Base-by-base conservation (phyloP, 495 filamentous ascomycete species). In the Parmelia sp. region DNA sequence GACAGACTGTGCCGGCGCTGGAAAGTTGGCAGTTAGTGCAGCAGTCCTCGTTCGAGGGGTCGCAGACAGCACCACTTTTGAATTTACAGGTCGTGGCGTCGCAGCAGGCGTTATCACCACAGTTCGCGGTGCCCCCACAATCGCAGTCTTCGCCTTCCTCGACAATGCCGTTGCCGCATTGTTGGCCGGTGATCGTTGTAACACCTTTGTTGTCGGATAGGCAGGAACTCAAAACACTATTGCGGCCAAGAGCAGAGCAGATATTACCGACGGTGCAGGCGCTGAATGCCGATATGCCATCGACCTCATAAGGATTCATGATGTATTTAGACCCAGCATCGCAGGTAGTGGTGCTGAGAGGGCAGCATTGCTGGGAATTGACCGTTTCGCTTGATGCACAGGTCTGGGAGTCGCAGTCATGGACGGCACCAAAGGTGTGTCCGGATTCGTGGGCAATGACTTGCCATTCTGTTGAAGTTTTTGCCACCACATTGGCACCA, bases 111-210 rank as follows among this genome's bases (percentile, higher is more conserved):
- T 98, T 90, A 67, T 79, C 74, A 23, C 78, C 84, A 73, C 94
- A 98, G 49, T 82, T 83, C 37, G 77, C 75, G 10, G 73, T 73
- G 49, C 92, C 94, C 60, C 94, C 95, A 71, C 94, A 98, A 76
- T 98, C 94, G 74, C 94, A 98, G 21, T 98, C 89, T 75, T 98
- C 94, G 66, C 90, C 94, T 14, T 81, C 74, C 74, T 98, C 94
- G 47, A 98, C 95, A 66, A 98, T 97, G 55, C 94, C 94, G 74
- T 98, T 98, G 58, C 94, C 94, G 72, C 94, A 98, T 70, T 90
- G 86, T 64, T 87, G 87, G 68, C 88, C 89, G 1, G 86, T 89
- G 71, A 95, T 90, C n/a, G 89, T 93, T n/a, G 80, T 79, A 23
- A 98, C 86, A 64, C 87, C 87, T 66, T 84, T 83, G 75, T 98